A percentile compares a stretch with the other conserved stretches of the same genome.
These are phyloP conservation scores for Cladosporium sp. DNA, from an alignment of 2,329 filamentous ascomycete genomes.

Conservation along the genomic window DNA sequence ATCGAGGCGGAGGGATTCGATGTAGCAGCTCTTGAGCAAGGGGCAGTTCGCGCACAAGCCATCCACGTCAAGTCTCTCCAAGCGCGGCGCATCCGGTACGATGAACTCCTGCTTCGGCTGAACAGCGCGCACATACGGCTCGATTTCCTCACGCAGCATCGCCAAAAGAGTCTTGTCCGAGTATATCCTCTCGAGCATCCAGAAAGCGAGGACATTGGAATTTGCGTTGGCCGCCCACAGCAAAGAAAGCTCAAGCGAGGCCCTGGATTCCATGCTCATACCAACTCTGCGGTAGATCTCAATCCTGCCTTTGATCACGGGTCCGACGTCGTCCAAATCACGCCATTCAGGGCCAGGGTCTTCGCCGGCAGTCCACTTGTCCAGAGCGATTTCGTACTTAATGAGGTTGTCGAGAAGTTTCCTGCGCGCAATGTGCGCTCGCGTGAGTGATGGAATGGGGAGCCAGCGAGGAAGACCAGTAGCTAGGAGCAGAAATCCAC, in stretches of 20 bases:
- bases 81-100: constrained; percentile 29
- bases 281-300: constrained; percentile 29
- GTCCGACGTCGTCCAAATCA: constrained; percentile 32
- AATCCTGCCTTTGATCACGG: constrained; percentile 29
- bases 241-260: constrained; percentile 42
- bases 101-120: constrained; percentile 30
- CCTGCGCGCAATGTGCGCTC: constrained; percentile 40
- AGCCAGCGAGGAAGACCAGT: constrained; percentile 54
- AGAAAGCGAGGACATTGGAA: constrained; percentile 43
- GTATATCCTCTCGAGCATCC: constrained; percentile 36
- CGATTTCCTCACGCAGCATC: constrained; percentile 33
- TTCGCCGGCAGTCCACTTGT: constrained; percentile 27
- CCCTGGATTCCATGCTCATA: constrained; percentile 29
- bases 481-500: constrained; percentile 50
- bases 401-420: constrained; percentile 24
- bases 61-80: constrained; percentile 31
- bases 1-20: constrained; percentile 35
- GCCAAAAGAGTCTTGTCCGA: constrained; percentile 28
- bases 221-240: constrained; percentile 55
- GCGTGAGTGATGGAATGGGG: constrained; percentile 48
- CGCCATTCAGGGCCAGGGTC: constrained; percentile 32
- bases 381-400: constrained; percentile 29
- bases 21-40: constrained; percentile 35
- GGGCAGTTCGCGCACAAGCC: constrained; percentile 31
- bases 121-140: constrained; percentile 26